phyloP scores from a whole-genome alignment of 345 rosid species.

The Lumnitzera littorea region DNA sequence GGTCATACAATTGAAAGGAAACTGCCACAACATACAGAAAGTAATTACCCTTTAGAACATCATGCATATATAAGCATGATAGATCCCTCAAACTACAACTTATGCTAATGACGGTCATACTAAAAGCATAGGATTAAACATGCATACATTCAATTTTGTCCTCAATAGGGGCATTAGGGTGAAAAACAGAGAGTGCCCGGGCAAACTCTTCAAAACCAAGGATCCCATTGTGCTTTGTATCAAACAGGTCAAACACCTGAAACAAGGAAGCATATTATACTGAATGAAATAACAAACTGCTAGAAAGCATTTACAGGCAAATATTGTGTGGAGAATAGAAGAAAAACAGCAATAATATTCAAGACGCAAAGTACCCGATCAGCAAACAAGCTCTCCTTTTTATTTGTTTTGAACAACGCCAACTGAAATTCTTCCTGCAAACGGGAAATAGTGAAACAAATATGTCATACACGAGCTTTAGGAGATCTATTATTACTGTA shows the following conservation, averaged over 20 bases:
- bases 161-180: conserved; percentile 92
- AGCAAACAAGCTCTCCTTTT: conserved; percentile 97
- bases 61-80: not conserved
- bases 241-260: conserved; percentile 96
- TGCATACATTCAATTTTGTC: conserved; percentile 84
- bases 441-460: no score
- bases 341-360: not conserved
- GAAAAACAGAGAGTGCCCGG: conserved; percentile 96
- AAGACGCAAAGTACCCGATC: conserved; percentile 58
- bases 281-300: no score
- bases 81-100: not conserved
- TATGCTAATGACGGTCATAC: not conserved
- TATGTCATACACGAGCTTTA: no score
- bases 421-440: conserved; percentile 95
- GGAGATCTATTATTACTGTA: no score
- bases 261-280: conserved; percentile 4
- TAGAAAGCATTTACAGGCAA: not conserved
- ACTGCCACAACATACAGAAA: conserved; percentile 38
- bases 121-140: not conserved
- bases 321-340: not conserved
- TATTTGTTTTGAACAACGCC: conserved; percentile 93
- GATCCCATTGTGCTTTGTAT: conserved; percentile 94
- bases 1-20: conserved; percentile 95
- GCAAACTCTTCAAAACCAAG: conserved; percentile 98
- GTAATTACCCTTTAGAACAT: not conserved